These are phyloP conservation scores for Backusella australiensis DNA, from an alignment of 192 early-diverging fungal genomes.

Conservation along the genomic window DNA sequence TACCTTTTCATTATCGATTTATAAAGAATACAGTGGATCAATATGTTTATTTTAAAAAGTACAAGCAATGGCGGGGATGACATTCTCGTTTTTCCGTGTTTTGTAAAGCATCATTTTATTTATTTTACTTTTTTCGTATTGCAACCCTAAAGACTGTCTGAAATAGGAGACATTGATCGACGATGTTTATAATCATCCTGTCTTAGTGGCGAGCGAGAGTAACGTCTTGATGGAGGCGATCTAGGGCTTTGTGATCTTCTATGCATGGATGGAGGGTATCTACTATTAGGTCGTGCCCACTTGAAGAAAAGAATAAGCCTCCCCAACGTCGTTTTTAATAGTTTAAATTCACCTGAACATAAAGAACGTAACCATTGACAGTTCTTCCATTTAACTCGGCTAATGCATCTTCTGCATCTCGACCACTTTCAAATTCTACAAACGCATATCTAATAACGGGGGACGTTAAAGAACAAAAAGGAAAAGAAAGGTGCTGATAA, in stretches of 20 bases:
- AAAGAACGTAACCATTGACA: slow-evolving; percentile 72
- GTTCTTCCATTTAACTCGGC: slow-evolving; percentile 85
- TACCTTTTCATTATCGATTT: too few relatives aligned
- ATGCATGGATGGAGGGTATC: slow-evolving; percentile 7
- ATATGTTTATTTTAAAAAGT: too few relatives aligned
- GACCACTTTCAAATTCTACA: slow-evolving; percentile 88
- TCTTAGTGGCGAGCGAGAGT: slow-evolving; percentile 4
- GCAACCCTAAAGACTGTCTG: background rate
- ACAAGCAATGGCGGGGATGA: too few relatives aligned
- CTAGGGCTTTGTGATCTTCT: slow-evolving; percentile 12
- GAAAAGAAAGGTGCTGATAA: background rate
- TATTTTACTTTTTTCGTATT: too few relatives aligned
- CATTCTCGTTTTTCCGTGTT: background rate
- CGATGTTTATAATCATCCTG: background rate
- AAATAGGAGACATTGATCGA: background rate
- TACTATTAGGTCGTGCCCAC: slow-evolving; percentile 11
- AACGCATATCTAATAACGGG: slow-evolving; percentile 75
- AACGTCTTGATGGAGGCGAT: slow-evolving; percentile 5
- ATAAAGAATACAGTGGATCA: too few relatives aligned
- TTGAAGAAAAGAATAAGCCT: background rate
- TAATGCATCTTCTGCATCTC: slow-evolving; percentile 90
- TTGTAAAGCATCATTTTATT: too few relatives aligned
- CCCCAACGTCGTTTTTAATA: background rate
- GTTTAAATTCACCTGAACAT: slow-evolving; percentile 59
- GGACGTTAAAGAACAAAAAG: background rate